phyloP scores from a whole-genome alignment of 495 filamentous ascomycete species.

The Parathielavia hyrcaniae region DNA sequence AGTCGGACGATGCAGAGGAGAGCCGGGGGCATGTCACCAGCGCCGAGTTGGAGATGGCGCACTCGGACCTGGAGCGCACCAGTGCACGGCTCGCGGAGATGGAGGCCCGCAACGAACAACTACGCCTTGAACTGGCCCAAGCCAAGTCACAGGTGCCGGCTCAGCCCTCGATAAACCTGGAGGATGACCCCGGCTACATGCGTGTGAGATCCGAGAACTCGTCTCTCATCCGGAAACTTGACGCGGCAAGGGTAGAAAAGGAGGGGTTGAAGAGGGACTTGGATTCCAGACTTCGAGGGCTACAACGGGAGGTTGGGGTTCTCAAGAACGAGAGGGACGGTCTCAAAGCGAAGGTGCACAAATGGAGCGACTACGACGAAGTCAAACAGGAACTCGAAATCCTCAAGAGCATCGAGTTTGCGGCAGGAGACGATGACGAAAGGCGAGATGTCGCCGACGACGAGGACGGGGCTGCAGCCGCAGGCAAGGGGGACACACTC shows the following conservation, averaged over 20 bases:
- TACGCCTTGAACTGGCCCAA: constrained; percentile 84
- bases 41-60: constrained; percentile 89
- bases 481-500: constrained; percentile 69
- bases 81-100: constrained; percentile 82
- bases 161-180: constrained; percentile 50
- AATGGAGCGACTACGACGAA: constrained; percentile 91
- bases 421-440: constrained; percentile 81
- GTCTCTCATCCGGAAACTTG: constrained; percentile 76
- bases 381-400: constrained; percentile 94
- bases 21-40: constrained; percentile 60
- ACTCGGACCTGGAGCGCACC: constrained; percentile 84
- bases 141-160: constrained; percentile 66
- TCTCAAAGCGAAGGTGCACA: constrained; percentile 72
- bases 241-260: constrained; percentile 72
- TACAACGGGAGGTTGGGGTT: constrained; percentile 66
- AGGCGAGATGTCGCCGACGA: constrained; percentile 33
- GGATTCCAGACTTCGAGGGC: constrained; percentile 61
- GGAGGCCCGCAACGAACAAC: constrained; percentile 89
- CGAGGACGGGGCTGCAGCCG: constrained; percentile 46
- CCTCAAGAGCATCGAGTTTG: constrained; percentile 95
- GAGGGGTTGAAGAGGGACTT: constrained; percentile 67
- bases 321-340: constrained; percentile 63
- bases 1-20: constrained; percentile 56
- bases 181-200: constrained; percentile 84
- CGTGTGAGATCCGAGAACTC: constrained; percentile 88